phyloP scores from a whole-genome alignment of 2,329 filamentous ascomycete species.

The Aciculosporium take region DNA sequence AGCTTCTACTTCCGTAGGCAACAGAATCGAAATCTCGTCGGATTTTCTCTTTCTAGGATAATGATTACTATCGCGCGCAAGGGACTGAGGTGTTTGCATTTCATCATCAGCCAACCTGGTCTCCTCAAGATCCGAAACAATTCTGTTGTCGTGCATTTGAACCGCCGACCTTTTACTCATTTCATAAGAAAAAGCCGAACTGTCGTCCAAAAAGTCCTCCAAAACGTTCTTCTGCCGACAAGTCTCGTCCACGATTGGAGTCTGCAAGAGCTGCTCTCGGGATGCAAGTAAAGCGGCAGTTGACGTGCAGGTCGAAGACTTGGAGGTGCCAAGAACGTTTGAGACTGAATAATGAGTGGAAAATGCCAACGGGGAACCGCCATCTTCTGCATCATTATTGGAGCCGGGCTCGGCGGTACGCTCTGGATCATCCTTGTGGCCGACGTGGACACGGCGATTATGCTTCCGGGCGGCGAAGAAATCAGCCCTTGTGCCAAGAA shows the following conservation, averaged over 20 bases:
- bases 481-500: slow-evolving; percentile 7
- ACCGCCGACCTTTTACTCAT: slow-evolving; percentile 13
- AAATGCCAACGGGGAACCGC: not conserved
- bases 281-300: slow-evolving; percentile 14
- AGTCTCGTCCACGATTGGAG: slow-evolving; percentile 5
- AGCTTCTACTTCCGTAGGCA: slow-evolving; percentile 2
- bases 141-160: not conserved
- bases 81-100: not conserved
- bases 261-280: slow-evolving; percentile 20
- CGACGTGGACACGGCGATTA: slow-evolving; percentile 12
- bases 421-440: not conserved
- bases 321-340: not conserved
- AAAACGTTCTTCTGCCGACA: not conserved
- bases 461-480: slow-evolving; percentile 26
- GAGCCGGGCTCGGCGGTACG: slow-evolving; percentile 7
- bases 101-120: not conserved
- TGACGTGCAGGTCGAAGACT: not conserved
- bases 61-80: not conserved
- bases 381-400: not conserved
- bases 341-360: not conserved
- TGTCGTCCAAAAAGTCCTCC: slow-evolving; percentile 12
- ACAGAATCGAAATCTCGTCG: slow-evolving; percentile 1
- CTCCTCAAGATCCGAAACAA: not conserved
- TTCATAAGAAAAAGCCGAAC: slow-evolving; percentile 18
- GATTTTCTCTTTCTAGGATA: slow-evolving; percentile 4